Base-by-base conservation (phyloP, 225 moss, liverwort and hornwort species). In the Physcomitrium patens region DNA sequence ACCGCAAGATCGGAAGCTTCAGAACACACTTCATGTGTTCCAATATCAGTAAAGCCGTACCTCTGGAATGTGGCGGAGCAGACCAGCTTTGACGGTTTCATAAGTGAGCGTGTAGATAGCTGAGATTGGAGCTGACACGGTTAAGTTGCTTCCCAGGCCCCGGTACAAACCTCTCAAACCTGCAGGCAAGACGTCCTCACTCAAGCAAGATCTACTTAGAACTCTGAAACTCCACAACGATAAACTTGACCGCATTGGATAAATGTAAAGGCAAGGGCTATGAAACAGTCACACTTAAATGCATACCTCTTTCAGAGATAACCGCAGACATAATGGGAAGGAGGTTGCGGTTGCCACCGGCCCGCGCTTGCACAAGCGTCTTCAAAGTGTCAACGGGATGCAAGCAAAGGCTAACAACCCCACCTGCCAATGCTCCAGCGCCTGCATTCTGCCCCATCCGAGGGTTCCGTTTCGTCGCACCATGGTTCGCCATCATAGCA, bases 81-180 rank as follows among this genome's bases (percentile, higher is more conserved):
- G 71, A 70, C 85, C 85, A 59, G 85, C 80, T 74, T 89, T 89
- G 45, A 89, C 81, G 76, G 88, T 83, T 81, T 89, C 88, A 61
- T 89, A 89, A 50, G 88, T 85, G 18, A 89, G 81, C 19, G 85
- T 86, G 47, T 89, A 89, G 20, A 89, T 85, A 28, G 88, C 88
- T 27, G 88, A 89, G 60, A 76, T 85, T 68, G 88, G 88, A 19
- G 88, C 88, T 44, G 88, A 89, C 44, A 85, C 85, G 9, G 88
- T 76, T 22, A 89, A 28, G 72, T 89, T 89, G 68, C 85, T 89
- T 57, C 88, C 88, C 64, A 89, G 67, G 62, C 85, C 88, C 48
- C 88, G 70, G 74, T 89, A 89, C 80, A 89, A 78, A 69, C 88
- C 88, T 83, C 80, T 83, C 60, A 89, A 67, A 76, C 88, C 88